Evolutionary conservation across 2,329 filamentous ascomycete species (phyloP).

Genomic region (Neonectria hederae): DNA sequence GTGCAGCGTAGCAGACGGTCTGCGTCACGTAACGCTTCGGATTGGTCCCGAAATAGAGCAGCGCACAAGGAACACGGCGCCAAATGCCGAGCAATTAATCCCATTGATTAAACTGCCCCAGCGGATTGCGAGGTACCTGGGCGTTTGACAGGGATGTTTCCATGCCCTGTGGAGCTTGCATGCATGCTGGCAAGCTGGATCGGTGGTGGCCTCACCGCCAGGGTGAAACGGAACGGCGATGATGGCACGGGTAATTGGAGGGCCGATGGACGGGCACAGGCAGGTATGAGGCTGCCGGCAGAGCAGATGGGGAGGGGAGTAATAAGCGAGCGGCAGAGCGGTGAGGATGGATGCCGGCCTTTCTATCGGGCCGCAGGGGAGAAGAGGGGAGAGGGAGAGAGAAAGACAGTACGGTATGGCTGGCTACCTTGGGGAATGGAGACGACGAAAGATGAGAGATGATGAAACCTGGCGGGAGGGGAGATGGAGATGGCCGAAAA

Average conservation of each 20-base stretch:
- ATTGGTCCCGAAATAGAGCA: constrained; percentile 15
- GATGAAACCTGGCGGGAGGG: no score
- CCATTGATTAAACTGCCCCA: background rate
- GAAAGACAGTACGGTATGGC: background rate
- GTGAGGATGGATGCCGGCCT: background rate
- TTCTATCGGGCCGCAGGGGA: background rate
- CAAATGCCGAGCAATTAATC: constrained; percentile 7
- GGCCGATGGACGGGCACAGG: background rate
- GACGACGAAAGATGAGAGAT: no score
- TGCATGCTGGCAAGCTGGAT: constrained; percentile 18
- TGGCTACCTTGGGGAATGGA: background rate
- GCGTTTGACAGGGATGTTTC: constrained; percentile 12
- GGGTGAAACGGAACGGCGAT: constrained; percentile 16
- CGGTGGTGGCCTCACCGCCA: constrained; percentile 27
- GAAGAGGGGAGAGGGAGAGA: no score
- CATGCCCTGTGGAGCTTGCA: constrained; percentile 13
- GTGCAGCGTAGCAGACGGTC: background rate
- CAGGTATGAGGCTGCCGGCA: constrained; percentile 14
- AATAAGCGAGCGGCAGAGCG: constrained; percentile 3
- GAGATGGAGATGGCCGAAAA: no score
- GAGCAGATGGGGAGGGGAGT: background rate
- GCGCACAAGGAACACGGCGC: background rate
- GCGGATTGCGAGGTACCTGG: background rate
- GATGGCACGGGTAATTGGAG: constrained; percentile 17
- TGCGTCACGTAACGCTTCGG: constrained; percentile 9